These are phyloP conservation scores for Phragmites australis DNA, from an alignment of 176 grass and related monocot genomes.

Conservation along the genomic window DNA sequence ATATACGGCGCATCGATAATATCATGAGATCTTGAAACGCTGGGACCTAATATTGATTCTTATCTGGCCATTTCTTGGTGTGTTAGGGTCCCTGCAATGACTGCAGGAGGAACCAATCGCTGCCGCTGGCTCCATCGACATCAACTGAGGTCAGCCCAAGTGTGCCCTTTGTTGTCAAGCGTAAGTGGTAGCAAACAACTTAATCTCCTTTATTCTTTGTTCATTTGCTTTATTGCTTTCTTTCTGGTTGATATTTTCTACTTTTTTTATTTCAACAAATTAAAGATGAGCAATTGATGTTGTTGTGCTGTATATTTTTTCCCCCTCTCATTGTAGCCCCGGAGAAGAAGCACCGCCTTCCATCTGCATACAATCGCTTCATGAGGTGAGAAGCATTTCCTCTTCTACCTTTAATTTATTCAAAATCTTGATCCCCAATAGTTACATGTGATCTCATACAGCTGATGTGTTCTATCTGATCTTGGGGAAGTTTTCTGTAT, in stretches of 20 bases:
- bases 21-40: constrained; percentile 20
- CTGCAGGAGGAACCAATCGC: constrained; percentile 69
- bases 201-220: neutral
- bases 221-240: neutral
- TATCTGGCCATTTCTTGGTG: constrained; percentile 43
- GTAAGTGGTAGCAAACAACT: constrained; percentile 49
- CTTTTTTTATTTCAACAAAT: neutral
- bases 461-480: neutral
- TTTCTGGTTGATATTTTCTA: neutral
- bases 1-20: constrained; percentile 3
- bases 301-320: constrained; percentile 24
- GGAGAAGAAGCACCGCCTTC: constrained; percentile 87
- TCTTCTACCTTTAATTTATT: neutral
- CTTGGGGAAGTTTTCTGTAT: neutral
- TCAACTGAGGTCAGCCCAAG: constrained; percentile 54
- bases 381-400: constrained; percentile 56
- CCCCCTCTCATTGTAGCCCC: constrained; percentile 58
- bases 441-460: constrained; percentile 29
- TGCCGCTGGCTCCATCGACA: constrained; percentile 48
- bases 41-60: constrained; percentile 20
- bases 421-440: constrained; percentile 4
- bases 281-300: neutral
- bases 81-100: constrained; percentile 72
- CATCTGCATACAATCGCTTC: constrained; percentile 92
- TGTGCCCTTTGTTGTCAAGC: constrained; percentile 83